A percentile compares a stretch with the other conserved stretches of the same genome.
These are phyloP conservation scores for Zasmidium cellare DNA, from an alignment of 2,329 filamentous ascomycete genomes.

Conservation along the genomic window DNA sequence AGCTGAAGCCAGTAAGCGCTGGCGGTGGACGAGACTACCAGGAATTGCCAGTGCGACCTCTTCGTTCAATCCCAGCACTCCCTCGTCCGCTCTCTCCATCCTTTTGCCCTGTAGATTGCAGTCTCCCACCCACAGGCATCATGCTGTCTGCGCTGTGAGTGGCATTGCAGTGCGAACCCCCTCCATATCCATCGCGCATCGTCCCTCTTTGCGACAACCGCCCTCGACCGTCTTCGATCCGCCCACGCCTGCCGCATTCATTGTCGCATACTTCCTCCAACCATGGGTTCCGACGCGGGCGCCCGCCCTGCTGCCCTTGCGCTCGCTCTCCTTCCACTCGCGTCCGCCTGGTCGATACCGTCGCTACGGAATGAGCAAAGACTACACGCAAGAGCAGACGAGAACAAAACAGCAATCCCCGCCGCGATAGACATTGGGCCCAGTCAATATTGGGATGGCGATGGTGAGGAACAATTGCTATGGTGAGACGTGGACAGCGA, in stretches of 20 bases:
- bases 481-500: background rate
- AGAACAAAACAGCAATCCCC: slow-evolving; percentile 26
- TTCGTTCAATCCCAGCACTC: too few species aligned
- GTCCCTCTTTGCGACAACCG: too few species aligned
- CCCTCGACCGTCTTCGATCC: background rate
- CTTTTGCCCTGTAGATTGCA: background rate
- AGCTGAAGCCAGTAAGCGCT: background rate
- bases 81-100: background rate
- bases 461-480: slow-evolving; percentile 18
- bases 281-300: background rate
- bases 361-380: slow-evolving; percentile 1
- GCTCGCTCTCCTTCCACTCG: background rate
- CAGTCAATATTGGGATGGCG: slow-evolving; percentile 41
- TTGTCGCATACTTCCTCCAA: background rate
- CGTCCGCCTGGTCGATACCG: slow-evolving; percentile 11
- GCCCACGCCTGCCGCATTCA: too few species aligned
- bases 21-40: background rate
- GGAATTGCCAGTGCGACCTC: too few species aligned
- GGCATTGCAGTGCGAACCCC: background rate
- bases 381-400: slow-evolving; percentile 12
- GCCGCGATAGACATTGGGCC: slow-evolving; percentile 34
- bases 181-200: background rate
- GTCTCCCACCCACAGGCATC: background rate
- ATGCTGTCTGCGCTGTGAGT: background rate
- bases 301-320: background rate